Evolutionary conservation across 768 basidiomycete species (phyloP), one percentile per base, ranked within the genome.

Genomic region (Lentinula edodes): DNA sequence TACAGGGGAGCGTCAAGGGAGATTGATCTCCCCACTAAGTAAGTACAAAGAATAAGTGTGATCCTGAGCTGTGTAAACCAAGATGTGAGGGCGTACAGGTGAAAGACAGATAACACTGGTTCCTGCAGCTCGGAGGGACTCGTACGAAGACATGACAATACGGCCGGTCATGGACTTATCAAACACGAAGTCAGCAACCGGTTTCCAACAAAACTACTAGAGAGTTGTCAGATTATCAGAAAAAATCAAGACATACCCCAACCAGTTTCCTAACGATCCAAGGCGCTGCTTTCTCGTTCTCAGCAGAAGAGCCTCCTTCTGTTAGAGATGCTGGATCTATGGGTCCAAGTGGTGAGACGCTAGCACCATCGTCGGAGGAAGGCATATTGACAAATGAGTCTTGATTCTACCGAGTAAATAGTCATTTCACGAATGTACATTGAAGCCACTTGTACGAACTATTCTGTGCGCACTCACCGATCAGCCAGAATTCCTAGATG

Each of bases 191-290:
- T 34, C 23, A 60, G 32, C 9, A 43, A 28, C 28, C 28, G 28
- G 28, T 28, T 28, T 28, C 28, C 28, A 28, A 28, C 28, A 28
- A 3, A 28, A 28, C 28, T 28, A 28, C 28, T 28, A 28, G 28
- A 28, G 28, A 63, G 42, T 23, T 46, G 28, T 20, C 28, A 28
- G 39, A 9, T 34, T 55, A 58, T 15, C 18, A 5, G 38, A 51
- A 18, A 8, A 34, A 36, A 51, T 18, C 13, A 18, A 36, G 58
- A 77, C 82, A 67, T 70, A 86, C 85, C 63, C 84, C 86, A 20
- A 83, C 83, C 4, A 88, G 78, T 71, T 86, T 87, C 58, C 86
- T 73, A 41, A 88, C 74, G 60, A 86, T 81, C 85, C 85, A 87
- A 63, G 84, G 83, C 15, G 82, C 82, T 6, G 76, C 67, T 60